phyloP scores from a whole-genome alignment of 192 early-diverging fungal genomes.

The Pecoramyces ruminantium region DNA sequence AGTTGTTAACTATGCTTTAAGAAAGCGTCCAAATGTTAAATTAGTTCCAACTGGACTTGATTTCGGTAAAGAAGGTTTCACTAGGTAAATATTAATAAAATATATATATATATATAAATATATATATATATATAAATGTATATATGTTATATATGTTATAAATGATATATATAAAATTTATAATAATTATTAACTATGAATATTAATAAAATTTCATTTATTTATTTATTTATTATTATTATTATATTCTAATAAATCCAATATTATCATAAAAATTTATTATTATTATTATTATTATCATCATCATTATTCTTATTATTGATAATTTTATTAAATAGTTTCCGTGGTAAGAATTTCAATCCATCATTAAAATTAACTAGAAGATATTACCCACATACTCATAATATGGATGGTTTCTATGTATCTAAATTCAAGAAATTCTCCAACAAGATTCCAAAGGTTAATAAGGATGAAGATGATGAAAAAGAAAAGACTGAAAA shows the following conservation, averaged over 20 bases:
- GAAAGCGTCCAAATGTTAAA: constrained; percentile 85
- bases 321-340: constrained; percentile 27
- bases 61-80: constrained; percentile 88
- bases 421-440: constrained; percentile 95
- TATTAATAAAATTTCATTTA: too few relatives aligned
- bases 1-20: constrained; percentile 86
- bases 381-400: constrained; percentile 89
- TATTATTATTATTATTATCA: not conserved
- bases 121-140: too few relatives aligned
- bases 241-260: too few relatives aligned
- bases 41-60: constrained; percentile 77
- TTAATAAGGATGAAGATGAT: constrained; percentile 13
- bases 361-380: constrained; percentile 61
- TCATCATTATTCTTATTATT: too few relatives aligned
- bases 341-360: constrained; percentile 78
- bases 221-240: too few relatives aligned
- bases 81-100: constrained; percentile 24
- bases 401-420: constrained; percentile 99
- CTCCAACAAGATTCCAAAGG: constrained; percentile 60
- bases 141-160: too few relatives aligned
- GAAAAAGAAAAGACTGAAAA: constrained; percentile 13
- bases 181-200: too few relatives aligned
- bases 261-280: constrained; percentile 3
- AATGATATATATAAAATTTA: too few relatives aligned
- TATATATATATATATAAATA: too few relatives aligned